Percentiles rank a stretch among this genome's conserved stretches.
These are phyloP conservation scores for Boletus fagicola DNA, from an alignment of 768 basidiomycete species.

Conservation along the genomic window DNA sequence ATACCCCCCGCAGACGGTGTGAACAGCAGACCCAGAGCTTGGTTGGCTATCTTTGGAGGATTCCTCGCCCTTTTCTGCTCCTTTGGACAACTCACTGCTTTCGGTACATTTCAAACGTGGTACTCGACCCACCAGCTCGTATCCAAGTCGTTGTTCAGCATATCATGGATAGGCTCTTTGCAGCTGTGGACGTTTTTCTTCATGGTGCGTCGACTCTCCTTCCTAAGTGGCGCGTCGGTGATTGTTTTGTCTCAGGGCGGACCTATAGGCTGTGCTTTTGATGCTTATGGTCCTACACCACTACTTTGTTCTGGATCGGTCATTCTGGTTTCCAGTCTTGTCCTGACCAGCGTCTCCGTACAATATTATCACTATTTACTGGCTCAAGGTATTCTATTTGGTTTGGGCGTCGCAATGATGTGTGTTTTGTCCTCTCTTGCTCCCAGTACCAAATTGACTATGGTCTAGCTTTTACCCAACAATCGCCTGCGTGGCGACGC, in stretches of 20 bases:
- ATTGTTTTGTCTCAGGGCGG: constrained; percentile 46
- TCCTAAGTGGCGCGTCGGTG: background rate
- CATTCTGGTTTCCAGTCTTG: constrained; percentile 49
- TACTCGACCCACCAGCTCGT: constrained; percentile 60
- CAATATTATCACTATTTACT: constrained; percentile 62
- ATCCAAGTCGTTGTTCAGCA: constrained; percentile 48
- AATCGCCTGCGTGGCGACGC: constrained; percentile 62
- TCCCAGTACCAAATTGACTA: constrained; percentile 4
- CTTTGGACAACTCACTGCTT: constrained; percentile 70
- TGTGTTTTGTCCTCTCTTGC: constrained; percentile 33
- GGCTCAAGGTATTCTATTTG: constrained; percentile 63
- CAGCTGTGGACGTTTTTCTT: constrained; percentile 72
- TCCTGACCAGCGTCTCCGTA: constrained; percentile 57
- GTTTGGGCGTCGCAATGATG: constrained; percentile 64
- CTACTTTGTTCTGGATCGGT: constrained; percentile 53
- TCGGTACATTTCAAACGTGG: constrained; percentile 71
- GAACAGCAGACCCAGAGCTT: constrained; percentile 26
- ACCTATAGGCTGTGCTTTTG: constrained; percentile 58
- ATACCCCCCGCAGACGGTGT: constrained; percentile 10
- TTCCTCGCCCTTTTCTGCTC: constrained; percentile 66
- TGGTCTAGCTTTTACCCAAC: constrained; percentile 65
- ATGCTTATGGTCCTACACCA: constrained; percentile 55
- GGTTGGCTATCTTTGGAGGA: constrained; percentile 60
- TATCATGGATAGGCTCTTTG: constrained; percentile 70
- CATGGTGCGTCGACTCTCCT: constrained; percentile 43